These are phyloP conservation scores for Hirschioporus abietinus DNA, from an alignment of 768 basidiomycete genomes.

Conservation along the genomic window DNA sequence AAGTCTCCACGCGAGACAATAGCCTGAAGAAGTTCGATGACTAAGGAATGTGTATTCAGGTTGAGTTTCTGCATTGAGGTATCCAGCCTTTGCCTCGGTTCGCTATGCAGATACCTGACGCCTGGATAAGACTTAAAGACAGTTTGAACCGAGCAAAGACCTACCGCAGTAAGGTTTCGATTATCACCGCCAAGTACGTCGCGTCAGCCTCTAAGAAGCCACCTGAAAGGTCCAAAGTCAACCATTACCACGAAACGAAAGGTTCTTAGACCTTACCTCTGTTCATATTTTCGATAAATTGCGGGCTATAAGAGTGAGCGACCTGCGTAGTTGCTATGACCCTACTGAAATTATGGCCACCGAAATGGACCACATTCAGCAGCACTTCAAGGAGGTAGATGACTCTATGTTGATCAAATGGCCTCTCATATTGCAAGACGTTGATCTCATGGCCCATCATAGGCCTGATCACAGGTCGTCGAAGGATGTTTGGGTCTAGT, in stretches of 20 bases:
- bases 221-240: constrained; percentile 21
- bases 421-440: constrained; percentile 61
- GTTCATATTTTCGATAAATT: constrained; percentile 57
- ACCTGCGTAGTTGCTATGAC: constrained; percentile 60
- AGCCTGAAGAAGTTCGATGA: constrained; percentile 78
- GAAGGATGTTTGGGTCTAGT: constrained; percentile 61
- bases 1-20: constrained; percentile 80
- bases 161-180: constrained; percentile 71
- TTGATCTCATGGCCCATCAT: constrained; percentile 63
- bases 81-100: constrained; percentile 48
- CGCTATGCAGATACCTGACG: constrained; percentile 69
- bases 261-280: constrained; percentile 36
- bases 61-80: constrained; percentile 59
- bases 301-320: constrained; percentile 58
- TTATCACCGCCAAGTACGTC: constrained; percentile 72
- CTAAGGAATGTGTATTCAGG: constrained; percentile 60
- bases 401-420: constrained; percentile 72
- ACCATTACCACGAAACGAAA: not conserved
- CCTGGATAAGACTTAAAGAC: constrained; percentile 8
- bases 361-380: constrained; percentile 74
- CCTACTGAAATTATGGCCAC: constrained; percentile 83
- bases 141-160: constrained; percentile 13
- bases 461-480: constrained; percentile 42
- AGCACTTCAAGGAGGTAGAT: constrained; percentile 75
- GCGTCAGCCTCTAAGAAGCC: constrained; percentile 45